Conservation (phyloP, 768 basidiomycete species). For the Termitomyces sp. region DNA sequence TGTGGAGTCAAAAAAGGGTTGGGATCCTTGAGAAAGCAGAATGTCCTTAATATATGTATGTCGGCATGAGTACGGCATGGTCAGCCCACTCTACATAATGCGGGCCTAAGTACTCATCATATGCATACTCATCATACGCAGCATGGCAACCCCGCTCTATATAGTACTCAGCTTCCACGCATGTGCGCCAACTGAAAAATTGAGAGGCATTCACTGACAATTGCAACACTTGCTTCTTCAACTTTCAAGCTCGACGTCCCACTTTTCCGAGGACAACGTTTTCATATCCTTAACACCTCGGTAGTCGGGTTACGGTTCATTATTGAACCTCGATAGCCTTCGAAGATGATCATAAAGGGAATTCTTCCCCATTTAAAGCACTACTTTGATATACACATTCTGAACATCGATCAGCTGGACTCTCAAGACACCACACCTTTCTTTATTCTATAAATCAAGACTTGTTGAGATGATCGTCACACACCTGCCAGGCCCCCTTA, state of each 20-base stretch:
- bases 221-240: background rate
- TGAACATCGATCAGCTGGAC: conserved; percentile 14
- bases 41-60: background rate
- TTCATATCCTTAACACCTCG: background rate
- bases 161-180: background rate
- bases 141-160: background rate
- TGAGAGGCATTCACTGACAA: background rate
- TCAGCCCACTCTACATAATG: background rate
- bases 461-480: conserved; percentile 9
- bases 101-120: no score
- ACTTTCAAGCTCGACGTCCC: background rate
- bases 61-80: background rate
- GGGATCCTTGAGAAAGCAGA: background rate
- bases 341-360: conserved; percentile 5
- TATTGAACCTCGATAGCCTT: conserved; percentile 4
- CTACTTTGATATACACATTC: conserved; percentile 20
- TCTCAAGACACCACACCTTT: conserved; percentile 15
- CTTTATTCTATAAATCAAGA: conserved; percentile 20
- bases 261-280: background rate
- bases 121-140: no score
- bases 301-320: conserved; percentile 1
- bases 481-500: conserved; percentile 9
- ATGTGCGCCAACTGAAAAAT: background rate
- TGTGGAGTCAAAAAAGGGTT: background rate
- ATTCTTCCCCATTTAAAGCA: conserved; percentile 8